Percentiles rank a stretch among this genome's conserved stretches.
phyloP scores from a whole-genome alignment of 2,329 filamentous ascomycete species.

The Colletotrichum falcatum region DNA sequence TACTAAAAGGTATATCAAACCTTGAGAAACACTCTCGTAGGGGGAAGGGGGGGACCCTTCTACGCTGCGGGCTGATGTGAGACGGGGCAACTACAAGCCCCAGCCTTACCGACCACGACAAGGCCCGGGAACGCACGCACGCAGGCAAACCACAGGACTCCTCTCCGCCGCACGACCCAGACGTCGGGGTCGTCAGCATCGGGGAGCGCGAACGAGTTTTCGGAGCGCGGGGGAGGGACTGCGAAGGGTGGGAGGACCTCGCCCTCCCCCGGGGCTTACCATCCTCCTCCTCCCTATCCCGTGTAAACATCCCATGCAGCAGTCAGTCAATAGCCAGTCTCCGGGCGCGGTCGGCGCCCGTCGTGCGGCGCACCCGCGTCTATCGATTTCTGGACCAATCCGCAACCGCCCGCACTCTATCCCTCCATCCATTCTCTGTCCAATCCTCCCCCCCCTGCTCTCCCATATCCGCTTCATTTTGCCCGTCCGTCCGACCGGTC shows the following conservation, averaged over 20 bases:
- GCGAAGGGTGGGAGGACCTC: background rate
- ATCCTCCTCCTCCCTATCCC: background rate
- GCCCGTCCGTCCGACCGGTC: background rate
- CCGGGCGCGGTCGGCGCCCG: background rate
- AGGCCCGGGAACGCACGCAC: background rate
- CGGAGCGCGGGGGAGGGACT: background rate
- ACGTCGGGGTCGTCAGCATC: background rate
- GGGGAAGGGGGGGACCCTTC: background rate
- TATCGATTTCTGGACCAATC: background rate
- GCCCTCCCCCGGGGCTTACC: background rate
- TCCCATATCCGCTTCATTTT: background rate
- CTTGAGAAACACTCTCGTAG: background rate
- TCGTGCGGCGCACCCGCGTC: background rate
- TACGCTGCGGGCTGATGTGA: background rate
- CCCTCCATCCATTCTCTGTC: background rate
- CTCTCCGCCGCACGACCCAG: background rate
- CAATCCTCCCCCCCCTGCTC: no score
- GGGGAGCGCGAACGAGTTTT: background rate
- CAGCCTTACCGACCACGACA: conserved; percentile 1
- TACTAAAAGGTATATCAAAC: background rate
- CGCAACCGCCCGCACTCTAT: background rate
- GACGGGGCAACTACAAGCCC: background rate
- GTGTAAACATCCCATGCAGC: background rate
- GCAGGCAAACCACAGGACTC: background rate
- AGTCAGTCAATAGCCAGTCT: background rate